Percentiles rank a stretch among this genome's conserved stretches.
These are phyloP conservation scores for Cystofilobasidium capitatum DNA, from an alignment of 768 basidiomycete species.

Conservation along the genomic window DNA sequence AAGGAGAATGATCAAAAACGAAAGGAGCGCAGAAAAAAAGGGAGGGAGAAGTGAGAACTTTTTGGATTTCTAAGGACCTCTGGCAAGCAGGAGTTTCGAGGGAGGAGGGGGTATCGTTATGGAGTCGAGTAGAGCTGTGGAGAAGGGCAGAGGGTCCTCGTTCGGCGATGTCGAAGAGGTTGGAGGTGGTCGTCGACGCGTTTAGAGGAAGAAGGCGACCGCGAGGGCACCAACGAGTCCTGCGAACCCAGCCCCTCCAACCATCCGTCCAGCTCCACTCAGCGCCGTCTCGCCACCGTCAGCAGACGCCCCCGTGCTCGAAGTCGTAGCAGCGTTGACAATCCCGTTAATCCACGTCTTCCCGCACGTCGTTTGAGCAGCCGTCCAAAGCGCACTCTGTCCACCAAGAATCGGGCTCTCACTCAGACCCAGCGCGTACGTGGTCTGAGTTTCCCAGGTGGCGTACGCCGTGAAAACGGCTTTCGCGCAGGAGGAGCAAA, in stretches of 20 bases:
- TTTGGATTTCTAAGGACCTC: no score
- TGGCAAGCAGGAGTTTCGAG: no score
- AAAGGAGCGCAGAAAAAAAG: no score
- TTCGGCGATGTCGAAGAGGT: neutral
- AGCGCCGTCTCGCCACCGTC: neutral
- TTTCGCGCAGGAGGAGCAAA: constrained; percentile 78
- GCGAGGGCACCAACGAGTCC: neutral
- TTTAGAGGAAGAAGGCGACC: neutral
- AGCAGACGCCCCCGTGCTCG: neutral
- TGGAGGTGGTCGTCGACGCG: neutral
- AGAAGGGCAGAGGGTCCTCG: no score
- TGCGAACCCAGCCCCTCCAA: neutral
- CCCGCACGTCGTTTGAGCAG: constrained; percentile 58
- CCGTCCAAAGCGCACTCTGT: constrained; percentile 58
- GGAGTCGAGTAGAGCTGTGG: no score
- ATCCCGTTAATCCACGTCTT: constrained; percentile 48
- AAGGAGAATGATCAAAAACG: no score
- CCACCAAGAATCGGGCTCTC: constrained; percentile 56
- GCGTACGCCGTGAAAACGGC: constrained; percentile 67
- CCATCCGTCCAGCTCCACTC: neutral
- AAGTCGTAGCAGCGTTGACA: constrained; percentile 3
- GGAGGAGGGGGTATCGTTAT: no score
- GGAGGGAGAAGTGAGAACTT: no score
- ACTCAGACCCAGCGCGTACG: constrained; percentile 65
- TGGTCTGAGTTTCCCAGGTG: constrained; percentile 56